phyloP scores from a whole-genome alignment of 208 protist species.

The Phytomonas sp. region DNA sequence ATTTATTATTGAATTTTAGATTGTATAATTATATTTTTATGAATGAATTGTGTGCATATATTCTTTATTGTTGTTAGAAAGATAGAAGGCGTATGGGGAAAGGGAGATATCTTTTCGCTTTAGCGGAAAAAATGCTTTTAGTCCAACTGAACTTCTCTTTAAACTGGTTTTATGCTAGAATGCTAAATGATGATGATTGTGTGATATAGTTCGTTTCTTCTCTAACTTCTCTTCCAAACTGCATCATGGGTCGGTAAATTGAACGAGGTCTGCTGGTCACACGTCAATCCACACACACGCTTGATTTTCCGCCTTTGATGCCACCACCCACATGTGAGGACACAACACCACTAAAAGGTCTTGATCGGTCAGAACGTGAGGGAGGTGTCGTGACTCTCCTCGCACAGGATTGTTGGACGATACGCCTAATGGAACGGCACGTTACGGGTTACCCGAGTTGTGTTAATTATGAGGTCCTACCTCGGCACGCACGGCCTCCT shows the following conservation, averaged over 20 bases:
- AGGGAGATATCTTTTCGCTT: no score
- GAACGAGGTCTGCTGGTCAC: not conserved
- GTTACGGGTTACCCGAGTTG: constrained; percentile 59
- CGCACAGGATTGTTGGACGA: constrained; percentile 16
- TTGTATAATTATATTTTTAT: no score
- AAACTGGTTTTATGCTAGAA: no score
- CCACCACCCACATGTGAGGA: not conserved
- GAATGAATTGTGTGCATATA: no score
- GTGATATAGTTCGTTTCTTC: not conserved
- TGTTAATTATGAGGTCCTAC: constrained; percentile 49
- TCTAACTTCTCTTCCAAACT: not conserved
- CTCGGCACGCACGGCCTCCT: constrained; percentile 10
- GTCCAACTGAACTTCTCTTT: no score
- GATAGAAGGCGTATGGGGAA: no score
- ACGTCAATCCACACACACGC: not conserved
- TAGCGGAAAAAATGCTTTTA: no score
- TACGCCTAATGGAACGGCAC: constrained; percentile 55
- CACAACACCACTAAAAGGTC: not conserved
- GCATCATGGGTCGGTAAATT: not conserved
- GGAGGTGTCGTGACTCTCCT: constrained; percentile 10
- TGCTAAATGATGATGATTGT: not conserved
- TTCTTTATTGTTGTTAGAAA: no score
- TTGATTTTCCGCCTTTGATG: not conserved
- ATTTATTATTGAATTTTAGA: no score
- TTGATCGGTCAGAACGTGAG: not conserved